Evolutionary conservation across 106 monocot species (phyloP), one percentile per base, ranked within the genome.

Genomic region (Dendrobium chrysotoxum): DNA sequence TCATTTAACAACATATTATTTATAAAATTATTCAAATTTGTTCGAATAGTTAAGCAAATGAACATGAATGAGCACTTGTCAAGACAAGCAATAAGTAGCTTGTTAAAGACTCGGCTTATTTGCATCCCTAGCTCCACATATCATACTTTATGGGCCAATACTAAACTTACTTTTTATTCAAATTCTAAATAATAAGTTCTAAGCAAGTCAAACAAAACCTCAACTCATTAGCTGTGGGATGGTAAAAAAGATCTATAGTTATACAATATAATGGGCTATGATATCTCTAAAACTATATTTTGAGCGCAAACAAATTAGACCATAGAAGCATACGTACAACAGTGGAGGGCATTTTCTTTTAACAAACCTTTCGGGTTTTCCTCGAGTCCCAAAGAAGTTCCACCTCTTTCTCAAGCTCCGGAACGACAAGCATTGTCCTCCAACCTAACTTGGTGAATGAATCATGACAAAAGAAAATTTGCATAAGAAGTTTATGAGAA

Each of bases 401-500:
- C 76, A 92, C 93, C 83, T 96, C 96, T 79, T 83, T 86, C 83
- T 89, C 91, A 79, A 96, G 90, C 81, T 96, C 96, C 75, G 96
- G 96, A 83, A 96, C 92, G 61, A 96, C 93, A 77, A 96, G 93
- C 96, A 96, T 96, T 35, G 96, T 96, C 83, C 96, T 88, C 96
- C 96, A 96, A 71, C 96, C 96, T 96, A 84, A 67, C 16, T n/a
- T 75, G 17, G 35, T 71, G 13, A 65, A 25, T 26, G 26, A 6
- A 65, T 65, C 64, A 65, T n/a, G 64, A 65, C 26, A 26, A 26
- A 65, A 65, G 16, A 8, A 23, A 65, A 23, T 13, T 23, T 26
- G 10, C 1, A 65, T 65, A 25, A 65, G 7, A 65, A 26, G 23
- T 25, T 64, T 65, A 25, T 25, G 64, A 65, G 64, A 65, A 65